phyloP scores from a whole-genome alignment of 495 filamentous ascomycete species.

The Penicillium bovifimosum region DNA sequence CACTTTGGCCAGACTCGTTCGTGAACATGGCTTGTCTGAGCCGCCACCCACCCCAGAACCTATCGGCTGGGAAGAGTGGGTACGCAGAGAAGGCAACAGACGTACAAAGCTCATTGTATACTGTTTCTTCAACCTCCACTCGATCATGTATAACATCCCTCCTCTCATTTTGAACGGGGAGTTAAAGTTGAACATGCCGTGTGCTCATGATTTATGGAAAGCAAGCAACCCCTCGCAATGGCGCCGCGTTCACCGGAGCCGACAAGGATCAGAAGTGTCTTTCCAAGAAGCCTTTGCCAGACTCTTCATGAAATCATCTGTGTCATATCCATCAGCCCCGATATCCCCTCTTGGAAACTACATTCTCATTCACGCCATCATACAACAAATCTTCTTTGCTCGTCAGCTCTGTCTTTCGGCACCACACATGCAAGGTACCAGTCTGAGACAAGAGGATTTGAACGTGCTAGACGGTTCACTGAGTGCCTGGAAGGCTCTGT shows the following conservation, averaged over 20 bases:
- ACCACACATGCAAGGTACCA: constrained; percentile 39
- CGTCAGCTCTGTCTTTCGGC: constrained; percentile 44
- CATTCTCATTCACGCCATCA: constrained; percentile 49
- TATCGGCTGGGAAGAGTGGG: constrained; percentile 48
- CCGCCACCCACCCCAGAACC: constrained; percentile 26
- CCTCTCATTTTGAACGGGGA: constrained; percentile 48
- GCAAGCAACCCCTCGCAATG: constrained; percentile 43
- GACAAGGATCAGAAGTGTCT: constrained; percentile 33
- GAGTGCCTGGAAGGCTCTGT: constrained; percentile 47
- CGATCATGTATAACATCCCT: constrained; percentile 51
- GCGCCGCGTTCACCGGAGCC: constrained; percentile 35
- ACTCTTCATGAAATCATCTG: constrained; percentile 38
- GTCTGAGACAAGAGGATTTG: constrained; percentile 42
- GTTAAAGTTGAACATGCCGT: constrained; percentile 46
- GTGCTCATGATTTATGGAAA: constrained; percentile 48
- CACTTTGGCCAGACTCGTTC: constrained; percentile 45
- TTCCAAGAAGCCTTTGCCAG: constrained; percentile 48
- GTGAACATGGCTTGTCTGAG: constrained; percentile 43
- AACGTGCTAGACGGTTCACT: constrained; percentile 39
- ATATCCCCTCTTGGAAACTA: constrained; percentile 51
- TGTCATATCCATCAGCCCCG: constrained; percentile 44
- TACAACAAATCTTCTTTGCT: constrained; percentile 50
- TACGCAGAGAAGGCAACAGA: constrained; percentile 42
- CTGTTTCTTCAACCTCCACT: constrained; percentile 51
- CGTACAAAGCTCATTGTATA: constrained; percentile 51